Evolutionary conservation across 129 eudicot genomes (phyloP).

Genomic region (Rutidosis leptorrhynchoides): DNA sequence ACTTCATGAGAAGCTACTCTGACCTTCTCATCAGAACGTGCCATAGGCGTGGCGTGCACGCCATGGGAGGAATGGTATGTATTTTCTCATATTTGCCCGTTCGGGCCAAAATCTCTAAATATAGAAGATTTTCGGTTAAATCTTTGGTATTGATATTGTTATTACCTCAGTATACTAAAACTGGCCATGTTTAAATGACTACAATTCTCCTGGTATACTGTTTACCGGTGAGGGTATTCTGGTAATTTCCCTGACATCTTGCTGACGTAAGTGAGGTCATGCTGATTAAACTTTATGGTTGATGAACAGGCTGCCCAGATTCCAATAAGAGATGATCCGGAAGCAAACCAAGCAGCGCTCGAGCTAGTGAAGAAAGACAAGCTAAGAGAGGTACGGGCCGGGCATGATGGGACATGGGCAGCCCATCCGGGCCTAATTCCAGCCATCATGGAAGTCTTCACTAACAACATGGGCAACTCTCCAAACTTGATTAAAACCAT

Average conservation of each 20-base stretch:
- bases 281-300: too few species aligned
- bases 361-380: constrained; percentile 83
- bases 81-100: neutral
- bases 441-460: constrained; percentile 74
- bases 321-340: constrained; percentile 76
- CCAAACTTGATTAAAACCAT: constrained; percentile 63
- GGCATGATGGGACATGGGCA: constrained; percentile 98
- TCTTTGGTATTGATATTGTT: neutral
- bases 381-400: constrained; percentile 75
- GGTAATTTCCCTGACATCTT: too few species aligned
- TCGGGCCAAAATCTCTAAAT: neutral
- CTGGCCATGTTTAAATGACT: too few species aligned
- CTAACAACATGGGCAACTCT: constrained; percentile 52
- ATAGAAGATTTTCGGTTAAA: neutral
- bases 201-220: too few species aligned
- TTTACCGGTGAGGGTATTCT: too few species aligned
- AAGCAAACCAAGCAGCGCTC: constrained; percentile 71
- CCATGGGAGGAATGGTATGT: constrained; percentile 97
- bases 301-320: constrained; percentile 83
- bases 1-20: constrained; percentile 92
- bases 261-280: too few species aligned
- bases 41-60: constrained; percentile 90
- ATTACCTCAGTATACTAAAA: too few species aligned
- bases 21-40: constrained; percentile 88
- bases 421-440: constrained; percentile 98